Base-by-base conservation (phyloP, 2,329 filamentous ascomycete species). In the Nectriaceae sp. region DNA sequence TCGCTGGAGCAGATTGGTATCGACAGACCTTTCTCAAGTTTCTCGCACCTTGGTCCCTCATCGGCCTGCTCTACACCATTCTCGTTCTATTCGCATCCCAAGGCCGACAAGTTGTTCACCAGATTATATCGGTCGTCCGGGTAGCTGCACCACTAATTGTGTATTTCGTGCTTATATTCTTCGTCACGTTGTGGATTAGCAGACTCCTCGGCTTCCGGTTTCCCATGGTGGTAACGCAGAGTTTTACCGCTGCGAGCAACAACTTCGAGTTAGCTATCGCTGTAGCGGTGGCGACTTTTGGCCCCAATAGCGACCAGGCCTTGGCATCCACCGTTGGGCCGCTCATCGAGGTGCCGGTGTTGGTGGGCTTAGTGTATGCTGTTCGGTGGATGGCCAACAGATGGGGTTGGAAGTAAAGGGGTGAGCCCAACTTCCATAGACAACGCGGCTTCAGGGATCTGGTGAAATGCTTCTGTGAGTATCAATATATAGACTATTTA, bases 211-310 rank as follows among this genome's bases (percentile, higher is more conserved):
- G 89, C 0, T 91, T 91, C 49, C 83, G 82, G 0, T 95, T 94
- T 64, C 77, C 78, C 29, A 66, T 91, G 1, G 79, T 80, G 1
- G 77, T 80, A 11, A 93, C 90, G 2, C 90, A 95, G 70, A 91
- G 88, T 63, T 94, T 96, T 61, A 95, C 89, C 0, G 92, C 90
- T 0, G 88, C 89, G 1, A 96, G 90, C 66, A 96, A 96, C 65
- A 96, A 96, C 65, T 96, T 96, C 62, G 91, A 96, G 72, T 73
- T 96, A 20, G 90, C 91, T 0, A 96, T 96, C 69, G 90, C 90
- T 0, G 90, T 96, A 0, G 89, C 89, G 0, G 85, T 96, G 3
- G 87, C 90, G 0, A 87, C 87, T 0, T 96, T 88, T 69, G 91
- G 90, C 0, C 78, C 86, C 0, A 73, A 87, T 35, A 93, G 88